Conservation (phyloP, 352 stramenopile species). For the Globisporangium middletonii region DNA sequence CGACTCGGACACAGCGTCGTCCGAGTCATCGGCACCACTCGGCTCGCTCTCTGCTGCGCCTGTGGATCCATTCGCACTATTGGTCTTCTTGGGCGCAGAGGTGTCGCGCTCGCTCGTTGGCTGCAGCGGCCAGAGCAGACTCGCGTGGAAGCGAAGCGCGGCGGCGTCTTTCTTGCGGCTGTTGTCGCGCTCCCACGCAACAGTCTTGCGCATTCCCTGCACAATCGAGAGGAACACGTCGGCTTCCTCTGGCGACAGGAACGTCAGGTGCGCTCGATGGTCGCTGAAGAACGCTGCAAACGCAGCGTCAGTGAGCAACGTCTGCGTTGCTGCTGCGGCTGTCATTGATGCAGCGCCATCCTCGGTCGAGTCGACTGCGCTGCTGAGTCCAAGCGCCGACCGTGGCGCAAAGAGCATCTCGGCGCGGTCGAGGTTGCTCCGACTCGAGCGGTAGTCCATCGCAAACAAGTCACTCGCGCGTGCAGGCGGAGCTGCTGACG, state of each 20-base stretch:
- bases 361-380: not conserved
- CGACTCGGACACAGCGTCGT: not conserved
- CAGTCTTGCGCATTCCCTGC: conserved; percentile 35
- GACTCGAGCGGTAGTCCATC: conserved; percentile 39
- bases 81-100: not conserved
- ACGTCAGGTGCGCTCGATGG: conserved; percentile 44
- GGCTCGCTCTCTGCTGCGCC: conserved; percentile 1
- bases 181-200: conserved; percentile 58
- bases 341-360: not conserved
- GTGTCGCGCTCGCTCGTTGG: not conserved
- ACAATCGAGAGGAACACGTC: conserved; percentile 50
- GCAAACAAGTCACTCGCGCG: conserved; percentile 70
- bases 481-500: conserved; percentile 30
- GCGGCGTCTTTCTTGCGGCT: conserved; percentile 62
- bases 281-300: conserved; percentile 50
- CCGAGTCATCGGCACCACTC: conserved; percentile 1
- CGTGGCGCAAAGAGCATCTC: conserved; percentile 52
- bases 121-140: conserved; percentile 55
- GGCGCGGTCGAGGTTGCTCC: conserved; percentile 31
- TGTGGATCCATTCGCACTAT: not conserved
- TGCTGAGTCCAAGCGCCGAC: not conserved
- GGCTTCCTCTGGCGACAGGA: conserved; percentile 32
- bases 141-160: conserved; percentile 63
- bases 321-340: not conserved
- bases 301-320: conserved; percentile 30